Base-by-base conservation (phyloP, 2,329 filamentous ascomycete species). In the Penicillium italicum region DNA sequence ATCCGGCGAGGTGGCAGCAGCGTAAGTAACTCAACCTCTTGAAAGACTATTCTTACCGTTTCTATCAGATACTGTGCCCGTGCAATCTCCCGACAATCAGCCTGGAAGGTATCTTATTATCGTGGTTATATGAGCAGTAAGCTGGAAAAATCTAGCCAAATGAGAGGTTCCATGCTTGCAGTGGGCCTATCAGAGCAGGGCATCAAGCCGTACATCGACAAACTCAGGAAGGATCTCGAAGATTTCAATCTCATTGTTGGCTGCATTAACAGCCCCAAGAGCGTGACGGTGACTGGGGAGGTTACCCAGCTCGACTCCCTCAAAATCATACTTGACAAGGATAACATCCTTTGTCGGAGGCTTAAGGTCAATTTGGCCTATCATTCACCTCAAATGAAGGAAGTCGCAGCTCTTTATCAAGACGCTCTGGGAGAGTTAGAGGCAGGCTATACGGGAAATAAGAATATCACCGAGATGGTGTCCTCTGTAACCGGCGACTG, bases 1-100 rank as follows among this genome's bases (percentile, higher is more conserved):
- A 4, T 53, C 41, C 16, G 67, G 67, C 18, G 67, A 69, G 50
- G 68, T 69, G 30, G 64, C 59, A 16, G 63, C 62, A 10, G 67
- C 66, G 12, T 69, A 62, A 50, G 62, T 31, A 5, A 34, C 2
- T 18, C 4, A 24, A 41, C 22, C n/a, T 10, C 38, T 24, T 24
- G 38, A 24, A 14, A 45, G 10, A 37, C 34, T 30, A 30, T 33
- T 14, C 42, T 30, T 16, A 30, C 46, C 30, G 3, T 20, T 24
- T 40, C 11, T 26, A 40, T 30, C 1, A 49, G 46, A 7, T 49
- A 38, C 12, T 38, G 58, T 14, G 56, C 57, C 4, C 57, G 62
- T n/a, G 41, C 37, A 28, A n/a, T 67, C 5, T 52, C 48, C n/a
- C 36, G 50, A 33, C 44, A 51, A 18, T 53, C 57, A 7, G 64